phyloP scores from a whole-genome alignment of 768 basidiomycete genomes.

The Paxillus rubicundulus region DNA sequence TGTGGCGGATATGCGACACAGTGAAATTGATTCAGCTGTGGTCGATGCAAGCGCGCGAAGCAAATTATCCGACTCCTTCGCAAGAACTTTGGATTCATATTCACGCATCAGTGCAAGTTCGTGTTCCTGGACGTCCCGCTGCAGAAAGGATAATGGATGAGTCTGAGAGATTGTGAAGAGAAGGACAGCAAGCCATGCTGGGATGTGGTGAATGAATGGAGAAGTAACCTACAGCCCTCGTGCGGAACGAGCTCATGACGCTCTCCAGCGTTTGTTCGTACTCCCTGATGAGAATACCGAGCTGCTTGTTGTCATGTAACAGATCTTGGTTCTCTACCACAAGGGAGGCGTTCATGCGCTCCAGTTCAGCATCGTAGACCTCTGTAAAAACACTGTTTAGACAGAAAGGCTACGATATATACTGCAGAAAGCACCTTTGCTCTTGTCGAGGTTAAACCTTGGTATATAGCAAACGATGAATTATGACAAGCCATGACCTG shows the following conservation, averaged over 20 bases:
- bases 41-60: conserved; percentile 55
- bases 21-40: conserved; percentile 63
- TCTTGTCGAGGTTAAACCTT: conserved; percentile 87
- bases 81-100: conserved; percentile 83
- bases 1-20: conserved; percentile 66
- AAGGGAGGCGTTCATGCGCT: conserved; percentile 81
- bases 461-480: conserved; percentile 4
- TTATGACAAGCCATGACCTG: not conserved
- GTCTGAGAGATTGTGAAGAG: not conserved
- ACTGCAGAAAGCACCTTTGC: conserved; percentile 55
- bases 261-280: conserved; percentile 96
- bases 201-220: too few species aligned
- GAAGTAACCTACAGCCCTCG: conserved; percentile 71
- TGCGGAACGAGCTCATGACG: conserved; percentile 89
- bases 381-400: conserved; percentile 46
- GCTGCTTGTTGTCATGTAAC: conserved; percentile 94
- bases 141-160: not conserved
- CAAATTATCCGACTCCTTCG: conserved; percentile 67
- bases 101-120: conserved; percentile 88
- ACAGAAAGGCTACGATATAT: too few species aligned
- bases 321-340: conserved; percentile 79
- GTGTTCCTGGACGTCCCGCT: conserved; percentile 93
- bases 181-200: not conserved
- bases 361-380: conserved; percentile 85
- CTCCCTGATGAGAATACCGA: conserved; percentile 87